Base-by-base conservation (phyloP, 1,284 basidiomycete genomes). In the Pulchroboletus neoregius region DNA sequence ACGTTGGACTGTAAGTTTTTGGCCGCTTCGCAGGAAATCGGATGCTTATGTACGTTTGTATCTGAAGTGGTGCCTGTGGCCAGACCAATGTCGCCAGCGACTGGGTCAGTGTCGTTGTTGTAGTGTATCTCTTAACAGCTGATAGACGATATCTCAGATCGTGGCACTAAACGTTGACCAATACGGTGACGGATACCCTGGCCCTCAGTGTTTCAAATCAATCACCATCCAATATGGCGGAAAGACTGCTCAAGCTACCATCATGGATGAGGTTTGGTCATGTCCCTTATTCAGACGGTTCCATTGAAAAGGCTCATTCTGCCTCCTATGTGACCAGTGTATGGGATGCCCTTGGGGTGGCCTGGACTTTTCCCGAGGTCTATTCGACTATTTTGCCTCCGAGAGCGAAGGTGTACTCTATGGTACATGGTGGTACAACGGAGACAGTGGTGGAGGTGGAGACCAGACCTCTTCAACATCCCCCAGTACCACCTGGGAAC, bases 351-450 rank as follows among this genome's bases (percentile, higher is more conserved):
- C 80, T 2, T 75, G 66, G 35, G 82, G 78, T 30, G 88, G 78
- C 34, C 78, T 96, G 47, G 93, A 96, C 71, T 73, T 94, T 51
- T 87, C 87, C 20, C 63, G 67, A 10, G 76, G 82, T 43, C 78
- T 96, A 35, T 96, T 96, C 72, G 41, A 58, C 3, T 75, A 68
- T 68, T 84, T 87, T 50, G 75, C 74, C 0, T n/a, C 59, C 22
- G 58, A 69, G 50, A 54, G 57, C 39, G 58, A 43, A 0, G 89
- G 87, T 48, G 71, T 80, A 16, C 53, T 91, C 41, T 69, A 68
- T 43, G 81, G 80, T 46, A 56, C 60, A n/a, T 89, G 85, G 86
- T 67, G 53, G 53, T 79, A 70, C 65, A 66, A 67, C 43, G 69
- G 64, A 46, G 72, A 64, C n/a, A 59, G 55, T 30, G 53, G 58